phyloP scores from a whole-genome alignment of 805 yeast species.

The Cyberlindnera mrakii region DNA sequence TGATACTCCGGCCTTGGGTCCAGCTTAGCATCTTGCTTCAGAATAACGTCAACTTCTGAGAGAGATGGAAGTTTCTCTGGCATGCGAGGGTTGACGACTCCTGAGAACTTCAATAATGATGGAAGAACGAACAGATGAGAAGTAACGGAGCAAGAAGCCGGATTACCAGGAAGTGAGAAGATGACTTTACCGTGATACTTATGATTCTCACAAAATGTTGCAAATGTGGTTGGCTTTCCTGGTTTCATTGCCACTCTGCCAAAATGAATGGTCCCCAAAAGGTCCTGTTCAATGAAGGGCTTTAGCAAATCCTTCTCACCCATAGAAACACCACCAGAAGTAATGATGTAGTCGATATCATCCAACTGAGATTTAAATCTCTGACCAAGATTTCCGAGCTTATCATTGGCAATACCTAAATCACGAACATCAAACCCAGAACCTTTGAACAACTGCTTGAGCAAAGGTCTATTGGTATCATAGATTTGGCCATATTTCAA shows the following conservation, averaged over 20 bases:
- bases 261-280: slow-evolving; percentile 42
- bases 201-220: slow-evolving; percentile 27
- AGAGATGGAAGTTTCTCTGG: slow-evolving; percentile 18
- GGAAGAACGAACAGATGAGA: slow-evolving; percentile 42
- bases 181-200: slow-evolving; percentile 25
- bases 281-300: slow-evolving; percentile 37
- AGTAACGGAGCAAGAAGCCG: slow-evolving; percentile 48
- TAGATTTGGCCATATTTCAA: slow-evolving; percentile 37
- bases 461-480: slow-evolving; percentile 45
- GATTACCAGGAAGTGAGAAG: slow-evolving; percentile 52
- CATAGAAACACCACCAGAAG: slow-evolving; percentile 58
- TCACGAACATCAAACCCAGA: slow-evolving; percentile 37
- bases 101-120: slow-evolving; percentile 33
- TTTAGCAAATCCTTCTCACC: slow-evolving; percentile 48
- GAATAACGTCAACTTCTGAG: slow-evolving; percentile 30
- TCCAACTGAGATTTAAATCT: slow-evolving; percentile 21
- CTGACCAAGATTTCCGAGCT: slow-evolving; percentile 22
- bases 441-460: slow-evolving; percentile 30
- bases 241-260: slow-evolving; percentile 57
- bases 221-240: slow-evolving; percentile 55
- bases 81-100: slow-evolving; percentile 16
- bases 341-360: slow-evolving; percentile 37
- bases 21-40: slow-evolving; percentile 28
- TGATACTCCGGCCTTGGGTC: slow-evolving; percentile 51
- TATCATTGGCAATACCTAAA: slow-evolving; percentile 45